These are phyloP conservation scores for Starmerella kuoi DNA, from an alignment of 805 yeast species.

Conservation along the genomic window DNA sequence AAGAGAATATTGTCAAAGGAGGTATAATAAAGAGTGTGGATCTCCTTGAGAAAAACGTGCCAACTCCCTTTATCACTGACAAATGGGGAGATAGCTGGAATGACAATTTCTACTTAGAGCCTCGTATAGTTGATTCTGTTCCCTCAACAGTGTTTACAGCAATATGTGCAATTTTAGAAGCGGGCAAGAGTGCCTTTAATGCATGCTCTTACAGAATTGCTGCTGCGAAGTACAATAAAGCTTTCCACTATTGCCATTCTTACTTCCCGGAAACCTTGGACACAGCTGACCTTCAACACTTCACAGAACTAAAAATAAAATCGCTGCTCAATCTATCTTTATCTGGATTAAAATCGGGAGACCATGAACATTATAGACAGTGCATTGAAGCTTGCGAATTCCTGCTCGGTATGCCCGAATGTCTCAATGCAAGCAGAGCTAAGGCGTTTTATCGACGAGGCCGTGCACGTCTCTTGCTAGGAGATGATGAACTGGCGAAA, in stretches of 20 bases:
- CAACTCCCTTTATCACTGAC: slow-evolving; percentile 21
- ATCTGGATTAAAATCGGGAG: slow-evolving; percentile 46
- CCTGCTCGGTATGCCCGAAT: slow-evolving; percentile 49
- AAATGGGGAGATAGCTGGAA: slow-evolving; percentile 22
- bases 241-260: slow-evolving; percentile 53
- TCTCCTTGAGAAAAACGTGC: slow-evolving; percentile 15
- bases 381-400: slow-evolving; percentile 49
- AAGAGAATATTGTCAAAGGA: slow-evolving; percentile 7
- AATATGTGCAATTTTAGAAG: slow-evolving; percentile 28
- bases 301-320: slow-evolving; percentile 45
- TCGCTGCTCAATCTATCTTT: slow-evolving; percentile 62
- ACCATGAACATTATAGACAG: slow-evolving; percentile 36
- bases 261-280: slow-evolving; percentile 54
- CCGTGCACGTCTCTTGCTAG: slow-evolving; percentile 46
- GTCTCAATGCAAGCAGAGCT: slow-evolving; percentile 43
- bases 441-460: slow-evolving; percentile 83
- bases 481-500: slow-evolving; percentile 60
- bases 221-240: slow-evolving; percentile 57
- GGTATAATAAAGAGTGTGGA: neutral
- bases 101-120: slow-evolving; percentile 21
- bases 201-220: slow-evolving; percentile 49
- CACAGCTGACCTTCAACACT: slow-evolving; percentile 24
- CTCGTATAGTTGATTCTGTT: slow-evolving; percentile 18
- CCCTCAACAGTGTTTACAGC: slow-evolving; percentile 20
- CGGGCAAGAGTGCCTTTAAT: slow-evolving; percentile 61